These are phyloP conservation scores for Yamadazyma sp. DNA, from an alignment of 805 yeast genomes.

Conservation along the genomic window DNA sequence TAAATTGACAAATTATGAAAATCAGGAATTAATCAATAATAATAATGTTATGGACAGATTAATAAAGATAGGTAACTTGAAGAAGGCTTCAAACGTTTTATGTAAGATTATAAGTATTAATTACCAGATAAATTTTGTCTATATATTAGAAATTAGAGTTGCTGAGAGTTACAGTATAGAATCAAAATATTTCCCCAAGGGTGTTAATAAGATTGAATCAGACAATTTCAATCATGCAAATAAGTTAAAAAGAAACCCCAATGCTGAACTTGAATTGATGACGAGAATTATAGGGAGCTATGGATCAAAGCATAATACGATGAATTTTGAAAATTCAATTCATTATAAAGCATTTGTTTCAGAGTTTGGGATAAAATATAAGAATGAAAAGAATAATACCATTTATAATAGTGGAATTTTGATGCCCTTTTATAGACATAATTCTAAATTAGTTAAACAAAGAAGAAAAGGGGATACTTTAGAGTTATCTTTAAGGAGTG, in stretches of 20 bases:
- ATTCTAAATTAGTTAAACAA: slow-evolving; percentile 41
- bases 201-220: slow-evolving; percentile 40
- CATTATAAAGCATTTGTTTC: slow-evolving; percentile 47
- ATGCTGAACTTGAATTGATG: slow-evolving; percentile 38
- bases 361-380: slow-evolving; percentile 50
- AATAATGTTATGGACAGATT: slow-evolving; percentile 34
- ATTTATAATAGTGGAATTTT: slow-evolving; percentile 47
- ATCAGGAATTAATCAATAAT: slow-evolving; percentile 15
- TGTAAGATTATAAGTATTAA: slow-evolving; percentile 34
- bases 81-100: slow-evolving; percentile 40
- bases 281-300: slow-evolving; percentile 46
- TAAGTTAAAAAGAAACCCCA: slow-evolving; percentile 25
- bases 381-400: slow-evolving; percentile 24
- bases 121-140: slow-evolving; percentile 42
- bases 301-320: slow-evolving; percentile 22
- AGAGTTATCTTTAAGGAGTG: slow-evolving; percentile 47
- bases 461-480: slow-evolving; percentile 17
- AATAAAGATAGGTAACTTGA: slow-evolving; percentile 36
- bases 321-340: slow-evolving; percentile 32
- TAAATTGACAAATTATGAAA: slow-evolving; percentile 11
- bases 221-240: slow-evolving; percentile 41
- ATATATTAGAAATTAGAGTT: slow-evolving; percentile 49
- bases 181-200: slow-evolving; percentile 41
- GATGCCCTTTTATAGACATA: slow-evolving; percentile 49
- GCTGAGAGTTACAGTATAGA: slow-evolving; percentile 45